Conservation (phyloP, 163 green algal species). For the Chlamydomonas reinhardtii region DNA sequence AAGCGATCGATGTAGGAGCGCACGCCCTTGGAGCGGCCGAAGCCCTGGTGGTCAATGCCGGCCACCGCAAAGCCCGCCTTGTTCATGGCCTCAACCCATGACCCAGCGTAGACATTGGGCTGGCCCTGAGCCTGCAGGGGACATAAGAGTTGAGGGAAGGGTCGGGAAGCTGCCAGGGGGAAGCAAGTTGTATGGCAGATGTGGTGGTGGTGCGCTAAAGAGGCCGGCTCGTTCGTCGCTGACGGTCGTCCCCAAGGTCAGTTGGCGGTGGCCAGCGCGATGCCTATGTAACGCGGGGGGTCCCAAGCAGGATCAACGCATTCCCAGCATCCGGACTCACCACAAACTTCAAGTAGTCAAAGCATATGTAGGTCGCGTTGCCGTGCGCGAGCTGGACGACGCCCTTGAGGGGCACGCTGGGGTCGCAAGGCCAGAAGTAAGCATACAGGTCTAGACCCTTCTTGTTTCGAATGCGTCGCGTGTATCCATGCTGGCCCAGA, state of each 20-base stretch:
- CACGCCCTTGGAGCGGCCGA: constrained; percentile 55
- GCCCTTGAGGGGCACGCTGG: constrained; percentile 9
- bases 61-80: constrained; percentile 68
- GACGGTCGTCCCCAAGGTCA: too few species aligned
- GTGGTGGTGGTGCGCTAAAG: too few species aligned
- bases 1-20: neutral
- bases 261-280: too few species aligned
- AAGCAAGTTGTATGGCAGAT: too few species aligned
- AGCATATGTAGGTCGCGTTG: constrained; percentile 29
- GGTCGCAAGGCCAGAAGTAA: constrained; percentile 25
- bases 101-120: constrained; percentile 66
- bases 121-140: constrained; percentile 55
- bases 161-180: neutral
- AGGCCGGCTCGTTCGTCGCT: too few species aligned
- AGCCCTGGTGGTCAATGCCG: constrained; percentile 73
- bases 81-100: constrained; percentile 79
- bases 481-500: constrained; percentile 7
- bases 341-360: constrained; percentile 56
- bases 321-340: neutral
- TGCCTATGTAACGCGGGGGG: too few species aligned
- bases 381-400: constrained; percentile 36
- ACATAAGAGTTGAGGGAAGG: neutral
- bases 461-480: neutral
- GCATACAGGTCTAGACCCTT: neutral
- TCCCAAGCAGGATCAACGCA: neutral